Evolutionary conservation across 306 rosid species (phyloP).

Genomic region (Malus orientalis): DNA sequence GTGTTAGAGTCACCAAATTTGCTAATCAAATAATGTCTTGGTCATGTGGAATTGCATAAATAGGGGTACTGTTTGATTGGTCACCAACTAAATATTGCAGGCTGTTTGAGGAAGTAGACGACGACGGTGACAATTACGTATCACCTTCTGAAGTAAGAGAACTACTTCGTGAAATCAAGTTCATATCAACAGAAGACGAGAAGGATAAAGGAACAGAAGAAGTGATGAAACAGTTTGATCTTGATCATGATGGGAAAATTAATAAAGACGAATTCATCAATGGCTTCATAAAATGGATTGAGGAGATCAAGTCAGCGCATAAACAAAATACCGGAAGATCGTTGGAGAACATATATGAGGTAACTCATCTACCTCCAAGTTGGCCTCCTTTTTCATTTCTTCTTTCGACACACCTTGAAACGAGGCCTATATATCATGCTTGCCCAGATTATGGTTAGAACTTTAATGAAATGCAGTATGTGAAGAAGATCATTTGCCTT

Average conservation of each 20-base stretch:
- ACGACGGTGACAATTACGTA: constrained; percentile 26
- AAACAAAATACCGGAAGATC: background rate
- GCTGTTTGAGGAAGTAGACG: constrained; percentile 40
- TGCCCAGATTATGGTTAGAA: background rate
- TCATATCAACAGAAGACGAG: constrained; percentile 12
- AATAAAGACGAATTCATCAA: constrained; percentile 45
- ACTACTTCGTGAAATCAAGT: constrained; percentile 26
- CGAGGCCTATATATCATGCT: background rate
- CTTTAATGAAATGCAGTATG: background rate
- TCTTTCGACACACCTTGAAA: background rate
- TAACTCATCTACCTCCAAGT: background rate
- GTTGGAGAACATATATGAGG: background rate
- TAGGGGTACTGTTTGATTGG: background rate
- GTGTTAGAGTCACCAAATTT: background rate
- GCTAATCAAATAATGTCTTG: background rate
- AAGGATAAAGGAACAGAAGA: constrained; percentile 31
- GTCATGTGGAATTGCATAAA: background rate
- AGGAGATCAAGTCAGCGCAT: background rate
- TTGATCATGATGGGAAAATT: constrained; percentile 37
- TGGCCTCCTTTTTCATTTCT: background rate
- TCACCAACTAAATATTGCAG: constrained; percentile 18
- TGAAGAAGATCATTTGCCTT: background rate
- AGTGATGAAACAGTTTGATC: constrained; percentile 41
- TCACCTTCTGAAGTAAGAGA: constrained; percentile 33
- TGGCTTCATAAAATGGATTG: constrained; percentile 25